Percentiles rank a stretch among this genome's conserved stretches.
phyloP scores from a whole-genome alignment of 2,329 filamentous ascomycete species.

The Rutstroemia sp. region DNA sequence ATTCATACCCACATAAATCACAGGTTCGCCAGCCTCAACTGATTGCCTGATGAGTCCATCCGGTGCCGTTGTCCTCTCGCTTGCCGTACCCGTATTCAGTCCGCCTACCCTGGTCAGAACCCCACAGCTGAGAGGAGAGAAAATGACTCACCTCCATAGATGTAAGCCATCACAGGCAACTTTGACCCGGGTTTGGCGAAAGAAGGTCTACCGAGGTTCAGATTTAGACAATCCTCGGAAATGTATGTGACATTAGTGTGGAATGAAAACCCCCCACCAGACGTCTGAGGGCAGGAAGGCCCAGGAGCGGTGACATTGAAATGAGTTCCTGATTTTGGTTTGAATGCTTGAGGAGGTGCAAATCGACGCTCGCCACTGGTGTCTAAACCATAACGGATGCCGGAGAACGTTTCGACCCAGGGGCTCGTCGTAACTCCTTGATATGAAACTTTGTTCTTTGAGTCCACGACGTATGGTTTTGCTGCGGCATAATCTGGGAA shows the following conservation, averaged over 20 bases:
- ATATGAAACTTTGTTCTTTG: slow-evolving; percentile 32
- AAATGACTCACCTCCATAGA: slow-evolving; percentile 48
- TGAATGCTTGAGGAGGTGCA: slow-evolving; percentile 35
- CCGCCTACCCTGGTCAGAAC: slow-evolving; percentile 7
- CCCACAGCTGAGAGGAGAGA: background rate
- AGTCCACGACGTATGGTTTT: slow-evolving; percentile 18
- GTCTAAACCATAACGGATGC: slow-evolving; percentile 40
- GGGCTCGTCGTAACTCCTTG: slow-evolving; percentile 35
- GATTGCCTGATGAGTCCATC: slow-evolving; percentile 41
- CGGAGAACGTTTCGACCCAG: slow-evolving; percentile 39
- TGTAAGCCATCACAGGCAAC: slow-evolving; percentile 61
- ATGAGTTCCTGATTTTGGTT: slow-evolving; percentile 27
- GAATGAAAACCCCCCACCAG: slow-evolving; percentile 29
- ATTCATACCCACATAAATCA: slow-evolving; percentile 52
- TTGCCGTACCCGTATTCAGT: slow-evolving; percentile 10
- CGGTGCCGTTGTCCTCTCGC: slow-evolving; percentile 26
- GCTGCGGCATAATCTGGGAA: background rate
- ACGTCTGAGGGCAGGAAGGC: slow-evolving; percentile 37
- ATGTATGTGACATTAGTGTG: slow-evolving; percentile 33
- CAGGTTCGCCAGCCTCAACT: slow-evolving; percentile 36
- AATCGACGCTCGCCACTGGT: slow-evolving; percentile 39
- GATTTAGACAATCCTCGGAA: slow-evolving; percentile 54
- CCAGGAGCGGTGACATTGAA: slow-evolving; percentile 36
- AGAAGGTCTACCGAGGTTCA: slow-evolving; percentile 49
- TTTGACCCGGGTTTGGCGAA: slow-evolving; percentile 45